phyloP scores from a whole-genome alignment of 2,329 filamentous ascomycete species.

The Alternaria longipes region DNA sequence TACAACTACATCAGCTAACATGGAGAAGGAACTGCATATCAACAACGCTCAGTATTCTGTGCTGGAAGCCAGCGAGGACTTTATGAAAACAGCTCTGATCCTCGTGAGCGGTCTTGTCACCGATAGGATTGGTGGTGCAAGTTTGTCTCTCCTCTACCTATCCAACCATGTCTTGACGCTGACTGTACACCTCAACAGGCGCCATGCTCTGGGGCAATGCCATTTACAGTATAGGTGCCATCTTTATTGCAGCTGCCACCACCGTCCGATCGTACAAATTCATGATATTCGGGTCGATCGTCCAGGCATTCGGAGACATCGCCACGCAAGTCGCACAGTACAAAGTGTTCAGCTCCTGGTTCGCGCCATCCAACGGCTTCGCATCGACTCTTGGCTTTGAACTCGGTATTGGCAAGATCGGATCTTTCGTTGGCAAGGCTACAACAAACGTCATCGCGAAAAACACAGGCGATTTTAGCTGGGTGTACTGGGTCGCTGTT shows the following conservation, averaged over 20 bases:
- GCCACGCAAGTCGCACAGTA: conserved; percentile 72
- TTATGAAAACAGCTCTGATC: conserved; percentile 68
- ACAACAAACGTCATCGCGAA: conserved; percentile 68
- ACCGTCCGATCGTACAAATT: conserved; percentile 66
- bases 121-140: conserved; percentile 66
- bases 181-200: conserved; percentile 31
- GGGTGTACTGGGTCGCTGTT: conserved; percentile 69
- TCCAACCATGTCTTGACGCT: neutral
- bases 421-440: conserved; percentile 67
- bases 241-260: conserved; percentile 67
- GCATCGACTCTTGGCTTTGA: conserved; percentile 69
- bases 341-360: conserved; percentile 72
- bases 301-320: conserved; percentile 69
- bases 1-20: neutral
- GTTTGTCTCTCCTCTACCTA: conserved; percentile 18
- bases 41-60: conserved; percentile 68
- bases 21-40: conserved; percentile 60
- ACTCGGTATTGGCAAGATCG: conserved; percentile 68
- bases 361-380: conserved; percentile 68
- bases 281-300: conserved; percentile 66
- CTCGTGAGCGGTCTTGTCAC: conserved; percentile 65
- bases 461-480: conserved; percentile 67
- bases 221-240: conserved; percentile 66
- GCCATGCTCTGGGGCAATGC: conserved; percentile 69
- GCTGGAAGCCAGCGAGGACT: conserved; percentile 68